Base-by-base conservation (phyloP, 495 filamentous ascomycete genomes). In the Penicillium coprophilum region DNA sequence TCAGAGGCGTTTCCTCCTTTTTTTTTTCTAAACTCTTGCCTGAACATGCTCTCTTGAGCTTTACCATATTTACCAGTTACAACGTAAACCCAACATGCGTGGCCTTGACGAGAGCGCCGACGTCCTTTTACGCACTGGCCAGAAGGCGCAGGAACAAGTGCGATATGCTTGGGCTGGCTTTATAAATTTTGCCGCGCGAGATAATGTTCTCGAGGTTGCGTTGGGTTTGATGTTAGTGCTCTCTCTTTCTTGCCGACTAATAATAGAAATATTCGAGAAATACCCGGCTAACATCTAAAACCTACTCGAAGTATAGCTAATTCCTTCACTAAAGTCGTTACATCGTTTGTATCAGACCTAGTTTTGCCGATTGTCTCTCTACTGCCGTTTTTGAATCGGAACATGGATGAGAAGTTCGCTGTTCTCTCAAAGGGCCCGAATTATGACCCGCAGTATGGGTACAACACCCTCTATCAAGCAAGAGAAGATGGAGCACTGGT, bases 381-480 rank as follows among this genome's bases (percentile, higher is more conserved):
- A 19, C 64, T 92, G 15, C 80, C 88, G 1, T 87, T 87, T 39
- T 68, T 90, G 46, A 80, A 87, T 57, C 79, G 82, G 41, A 91
- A 91, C 65, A 80, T 92, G 61, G 83, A 87, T 47, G 84, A 87
- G 71, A 90, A 90, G 67, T 92, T 92, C 59, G 83, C 86, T 0
- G 81, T 89, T 7, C 65, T 91, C 44, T 78, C 71, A 19, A 46
- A 68, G 5, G 88, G 88, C 0, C 79, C 81, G 1, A 70, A 83
- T 50, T 81, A 75, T 50, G 66, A 58, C 15, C 10, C 46, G 7
- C 66, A 64, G 4, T 46, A 69, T 28, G 82, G 82, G 11, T 92
- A 92, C 64, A 90, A 87, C 58, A 91, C 88, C 1, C 64, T 88
- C 11, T 68, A 82, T 44, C 80, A 85, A 67, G 88, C 88, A 7